phyloP scores from a whole-genome alignment of 2,329 filamentous ascomycete genomes.

The Akanthomyces muscarius region DNA sequence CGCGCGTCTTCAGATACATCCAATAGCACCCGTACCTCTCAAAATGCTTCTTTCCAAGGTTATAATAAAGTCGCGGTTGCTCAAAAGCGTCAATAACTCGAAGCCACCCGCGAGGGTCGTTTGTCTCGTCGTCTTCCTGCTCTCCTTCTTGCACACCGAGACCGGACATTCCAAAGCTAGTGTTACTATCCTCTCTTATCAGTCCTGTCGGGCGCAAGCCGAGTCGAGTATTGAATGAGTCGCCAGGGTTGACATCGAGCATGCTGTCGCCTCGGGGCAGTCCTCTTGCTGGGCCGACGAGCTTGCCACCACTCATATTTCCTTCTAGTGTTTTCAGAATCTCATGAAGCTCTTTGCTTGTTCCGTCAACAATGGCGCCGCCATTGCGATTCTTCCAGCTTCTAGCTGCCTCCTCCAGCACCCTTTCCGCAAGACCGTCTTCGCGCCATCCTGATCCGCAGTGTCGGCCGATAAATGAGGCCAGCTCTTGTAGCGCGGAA shows the following conservation, averaged over 20 bases:
- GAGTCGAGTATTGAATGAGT: constrained; percentile 51
- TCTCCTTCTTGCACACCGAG: constrained; percentile 51
- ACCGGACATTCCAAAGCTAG: constrained; percentile 60
- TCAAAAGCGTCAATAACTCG: constrained; percentile 80
- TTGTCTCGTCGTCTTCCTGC: constrained; percentile 56
- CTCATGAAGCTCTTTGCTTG: constrained; percentile 68
- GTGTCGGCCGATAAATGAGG: constrained; percentile 85
- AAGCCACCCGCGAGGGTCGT: constrained; percentile 76
- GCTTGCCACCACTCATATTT: constrained; percentile 81
- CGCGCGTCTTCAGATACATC: neutral
- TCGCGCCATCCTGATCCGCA: constrained; percentile 97
- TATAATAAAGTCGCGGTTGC: constrained; percentile 76
- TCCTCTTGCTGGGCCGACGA: constrained; percentile 49
- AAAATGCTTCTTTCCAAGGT: constrained; percentile 82
- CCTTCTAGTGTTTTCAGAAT: constrained; percentile 83
- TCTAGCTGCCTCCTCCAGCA: constrained; percentile 86
- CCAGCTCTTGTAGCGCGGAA: constrained; percentile 77
- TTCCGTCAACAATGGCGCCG: constrained; percentile 85
- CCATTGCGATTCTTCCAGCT: constrained; percentile 88
- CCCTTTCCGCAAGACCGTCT: constrained; percentile 85
- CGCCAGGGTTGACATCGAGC: constrained; percentile 53
- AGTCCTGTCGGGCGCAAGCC: constrained; percentile 46
- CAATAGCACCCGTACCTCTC: constrained; percentile 55
- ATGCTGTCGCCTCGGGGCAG: constrained; percentile 57
- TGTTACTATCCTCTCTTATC: constrained; percentile 57